Evolutionary conservation across 1,139 yeast genomes (phyloP), one percentile per base, ranked within the genome.

Genomic region (Hemisphaericaspora lyxosophila): DNA sequence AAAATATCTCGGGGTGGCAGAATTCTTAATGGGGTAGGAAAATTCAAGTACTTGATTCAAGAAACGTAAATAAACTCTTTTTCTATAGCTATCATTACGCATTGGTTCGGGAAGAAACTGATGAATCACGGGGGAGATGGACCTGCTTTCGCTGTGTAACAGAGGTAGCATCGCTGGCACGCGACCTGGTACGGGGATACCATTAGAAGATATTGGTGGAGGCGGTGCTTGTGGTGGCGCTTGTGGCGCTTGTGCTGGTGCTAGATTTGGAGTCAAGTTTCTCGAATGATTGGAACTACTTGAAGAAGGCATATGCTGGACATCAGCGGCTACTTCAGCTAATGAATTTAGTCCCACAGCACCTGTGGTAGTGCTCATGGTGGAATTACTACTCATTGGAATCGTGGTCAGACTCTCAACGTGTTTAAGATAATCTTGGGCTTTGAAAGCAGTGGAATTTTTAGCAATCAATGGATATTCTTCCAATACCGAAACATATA

Each of bases 1-100:
- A 13, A 73, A 51, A 41, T 76, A 65, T 5, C 85, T 79, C 5
- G 90, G 95, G 2, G 89, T 82, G 0, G 90, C 80, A 11, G 81
- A 75, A 36, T 74, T 74, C 18, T 62, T 56, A 4, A 76, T 71
- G n/a, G 82, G 75, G 55, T 73, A 86, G 4, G 78, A 70, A 49
- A 85, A 80, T 38, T 81, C 76, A 31, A 85, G 55, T 6, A 57
- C 55, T 14, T 67, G 60, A 4, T 69, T 54, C 11, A 68, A 50
- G 62, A 84, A 60, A 55, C 70, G 45, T 65, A 71, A 45, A 8
- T 57, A 45, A 2, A 71, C 76, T 13, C 54, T 48, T 23, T 57
- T 58, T n/a, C 40, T 44, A n/a, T n/a, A n/a, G n/a, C n/a, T n/a
- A 4, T 16, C 34, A 8, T 16, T 17, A 8, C n/a, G 23, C 17